These are phyloP conservation scores for Phytophthora foliorum DNA, from an alignment of 352 stramenopile species.

Conservation along the genomic window DNA sequence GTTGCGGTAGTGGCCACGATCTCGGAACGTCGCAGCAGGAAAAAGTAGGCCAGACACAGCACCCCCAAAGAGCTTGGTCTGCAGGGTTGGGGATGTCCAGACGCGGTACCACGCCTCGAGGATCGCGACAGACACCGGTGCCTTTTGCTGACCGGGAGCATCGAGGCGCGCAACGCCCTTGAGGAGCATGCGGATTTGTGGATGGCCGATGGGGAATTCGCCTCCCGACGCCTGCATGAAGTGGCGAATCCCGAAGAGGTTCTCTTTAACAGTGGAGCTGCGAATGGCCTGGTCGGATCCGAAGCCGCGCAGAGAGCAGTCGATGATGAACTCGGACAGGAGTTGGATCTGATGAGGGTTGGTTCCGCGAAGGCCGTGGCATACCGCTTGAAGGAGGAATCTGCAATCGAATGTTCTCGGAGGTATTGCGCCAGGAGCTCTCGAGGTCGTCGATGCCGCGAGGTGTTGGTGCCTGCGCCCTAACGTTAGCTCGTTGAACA, in stretches of 20 bases:
- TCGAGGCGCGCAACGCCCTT: conserved; percentile 7
- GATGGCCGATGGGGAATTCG: conserved; percentile 3
- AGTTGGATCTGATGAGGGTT: neutral
- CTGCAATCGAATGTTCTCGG: conserved; percentile 10
- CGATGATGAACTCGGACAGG: conserved; percentile 12
- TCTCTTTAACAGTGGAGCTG: neutral
- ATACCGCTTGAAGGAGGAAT: neutral
- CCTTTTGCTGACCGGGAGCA: conserved; percentile 5
- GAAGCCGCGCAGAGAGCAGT: neutral
- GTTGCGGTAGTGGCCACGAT: neutral
- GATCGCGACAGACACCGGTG: neutral
- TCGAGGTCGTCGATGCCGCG: neutral
- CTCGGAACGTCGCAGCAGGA: conserved; percentile 6
- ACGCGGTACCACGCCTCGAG: neutral
- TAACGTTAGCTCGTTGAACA: neutral
- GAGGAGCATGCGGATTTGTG: conserved; percentile 17
- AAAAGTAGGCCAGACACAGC: conserved; percentile 23
- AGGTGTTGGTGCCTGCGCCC: neutral
- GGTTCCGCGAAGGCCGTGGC: neutral
- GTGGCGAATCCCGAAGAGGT: neutral
- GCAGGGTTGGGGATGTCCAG: neutral
- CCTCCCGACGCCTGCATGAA: conserved; percentile 2
- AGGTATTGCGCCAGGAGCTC: neutral
- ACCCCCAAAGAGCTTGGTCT: conserved; percentile 18
- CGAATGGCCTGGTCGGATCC: neutral